Percentiles rank a stretch among this genome's conserved stretches.
phyloP scores from a whole-genome alignment of 2,329 filamentous ascomycete genomes.

The Chaetoscypha palmicola region DNA sequence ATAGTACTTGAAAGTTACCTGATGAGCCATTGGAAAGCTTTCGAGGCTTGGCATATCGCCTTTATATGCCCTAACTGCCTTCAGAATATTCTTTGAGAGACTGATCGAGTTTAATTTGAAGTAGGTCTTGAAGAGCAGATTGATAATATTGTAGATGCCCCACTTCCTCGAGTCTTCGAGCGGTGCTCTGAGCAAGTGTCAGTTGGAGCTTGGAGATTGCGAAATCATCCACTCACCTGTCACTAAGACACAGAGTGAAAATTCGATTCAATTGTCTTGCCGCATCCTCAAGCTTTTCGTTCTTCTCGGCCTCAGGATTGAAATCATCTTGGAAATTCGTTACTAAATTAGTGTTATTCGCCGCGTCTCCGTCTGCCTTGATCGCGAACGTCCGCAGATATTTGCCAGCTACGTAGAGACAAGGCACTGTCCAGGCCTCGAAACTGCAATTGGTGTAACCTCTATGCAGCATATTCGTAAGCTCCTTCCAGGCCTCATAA shows the following conservation, averaged over 20 bases:
- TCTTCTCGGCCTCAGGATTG: constrained; percentile 65
- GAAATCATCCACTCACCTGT: constrained; percentile 77
- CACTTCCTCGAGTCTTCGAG: constrained; percentile 91
- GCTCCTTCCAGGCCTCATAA: constrained; percentile 83
- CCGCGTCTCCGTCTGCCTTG: constrained; percentile 69
- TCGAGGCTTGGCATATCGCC: constrained; percentile 75
- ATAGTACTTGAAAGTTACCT: constrained; percentile 95
- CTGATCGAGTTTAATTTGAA: constrained; percentile 89
- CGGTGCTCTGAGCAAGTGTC: constrained; percentile 51
- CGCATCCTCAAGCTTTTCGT: constrained; percentile 83
- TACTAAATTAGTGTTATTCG: constrained; percentile 37
- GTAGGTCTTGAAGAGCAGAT: constrained; percentile 95
- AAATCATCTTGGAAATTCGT: constrained; percentile 71
- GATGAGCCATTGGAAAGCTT: constrained; percentile 79
- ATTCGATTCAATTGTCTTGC: constrained; percentile 86
- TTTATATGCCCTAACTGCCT: constrained; percentile 68
- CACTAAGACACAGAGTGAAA: constrained; percentile 82
- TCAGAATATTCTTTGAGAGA: constrained; percentile 85
- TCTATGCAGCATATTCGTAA: constrained; percentile 68
- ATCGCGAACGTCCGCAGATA: constrained; percentile 85
- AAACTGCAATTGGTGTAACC: constrained; percentile 73
- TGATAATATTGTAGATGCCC: constrained; percentile 93
- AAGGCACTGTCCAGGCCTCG: constrained; percentile 87
- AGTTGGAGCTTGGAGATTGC: too few relatives aligned
- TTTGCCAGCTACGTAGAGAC: constrained; percentile 79